Base-by-base conservation (phyloP, 768 basidiomycete genomes). In the Podaxis carcinomalis region DNA sequence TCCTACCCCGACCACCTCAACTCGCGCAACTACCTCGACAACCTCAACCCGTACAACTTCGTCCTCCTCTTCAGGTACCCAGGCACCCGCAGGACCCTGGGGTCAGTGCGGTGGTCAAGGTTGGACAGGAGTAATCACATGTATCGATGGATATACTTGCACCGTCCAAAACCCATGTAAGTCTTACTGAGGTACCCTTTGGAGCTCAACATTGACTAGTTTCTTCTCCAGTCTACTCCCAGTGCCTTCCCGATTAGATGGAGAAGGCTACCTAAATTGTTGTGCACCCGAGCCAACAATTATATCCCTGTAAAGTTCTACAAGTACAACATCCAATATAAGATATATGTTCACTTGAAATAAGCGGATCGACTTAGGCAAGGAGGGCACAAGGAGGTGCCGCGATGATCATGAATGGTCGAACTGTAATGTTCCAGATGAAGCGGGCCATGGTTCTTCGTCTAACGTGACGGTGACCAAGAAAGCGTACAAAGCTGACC, bases 121-220 rank as follows among this genome's bases (percentile, higher is more conserved):
- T 40, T 81, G 77, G 75, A 75, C 75, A 3, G 80, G 80, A n/a
- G 64, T 76, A 19, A 79, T 77, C 9, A 69, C 72, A 1, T 81
- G 78, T 62, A 69, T 75, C 10, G 27, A 72, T 39, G 75, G 75
- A 46, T 75, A 66, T 56, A 75, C 67, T 10, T 82, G 80, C 65
- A 67, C 66, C 14, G 65, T 62, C 53, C 67, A 71, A 53, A 80
- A 79, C 66, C 62, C 70, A 40, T 82, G 80, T 80, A 64, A 66
- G 80, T 72, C 25, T 39, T 10, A 21, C 19, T n/a, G 23, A 10
- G 19, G 4, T 25, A 0, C 36, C 47, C 1, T 44, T 28, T 25
- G 39, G 19, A 36, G 7, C 13, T 36, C 25, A 39, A 60, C 56
- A 27, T 35, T 44, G 23, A 51, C 52, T 32, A 36, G 39, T 54